A percentile compares a stretch with the other conserved stretches of the same genome.
Evolutionary conservation across 257 asterid species (phyloP).

Genomic region (Thymus mandschuricus): DNA sequence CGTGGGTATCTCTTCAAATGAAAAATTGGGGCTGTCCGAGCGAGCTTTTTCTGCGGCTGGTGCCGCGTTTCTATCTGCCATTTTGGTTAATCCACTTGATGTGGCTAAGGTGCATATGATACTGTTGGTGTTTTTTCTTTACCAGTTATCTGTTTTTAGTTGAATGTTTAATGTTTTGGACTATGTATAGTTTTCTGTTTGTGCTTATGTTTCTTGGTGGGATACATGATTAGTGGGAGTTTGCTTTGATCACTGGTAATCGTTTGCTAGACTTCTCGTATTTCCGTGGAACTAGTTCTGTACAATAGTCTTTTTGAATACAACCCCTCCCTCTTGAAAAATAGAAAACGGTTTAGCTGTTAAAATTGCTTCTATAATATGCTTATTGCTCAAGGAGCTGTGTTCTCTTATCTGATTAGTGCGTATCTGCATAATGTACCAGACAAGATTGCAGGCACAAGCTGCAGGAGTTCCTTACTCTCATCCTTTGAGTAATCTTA

Average conservation of each 20-base stretch:
- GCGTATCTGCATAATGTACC: constrained; percentile 23
- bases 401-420: constrained; percentile 16
- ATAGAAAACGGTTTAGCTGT: neutral
- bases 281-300: constrained; percentile 15
- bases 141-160: neutral
- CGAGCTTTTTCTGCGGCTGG: constrained; percentile 90
- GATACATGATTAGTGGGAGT: neutral
- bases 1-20: constrained; percentile 32
- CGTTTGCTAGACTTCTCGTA: constrained; percentile 6
- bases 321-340: neutral
- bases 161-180: neutral
- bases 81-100: constrained; percentile 88
- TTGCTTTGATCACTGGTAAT: constrained; percentile 16
- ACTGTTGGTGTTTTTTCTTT: constrained; percentile 3
- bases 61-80: constrained; percentile 87
- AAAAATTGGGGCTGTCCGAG: constrained; percentile 54
- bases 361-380: neutral
- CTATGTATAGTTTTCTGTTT: too few species aligned
- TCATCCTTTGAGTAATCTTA: constrained; percentile 83
- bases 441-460: constrained; percentile 97
- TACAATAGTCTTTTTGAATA: neutral
- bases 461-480: constrained; percentile 90
- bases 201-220: too few species aligned
- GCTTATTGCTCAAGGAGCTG: constrained; percentile 16
- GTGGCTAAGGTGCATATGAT: constrained; percentile 70